A percentile compares a stretch with the other conserved stretches of the same genome.
Conservation (phyloP, 495 filamentous ascomycete genomes). For the Xylaria intraflava region DNA sequence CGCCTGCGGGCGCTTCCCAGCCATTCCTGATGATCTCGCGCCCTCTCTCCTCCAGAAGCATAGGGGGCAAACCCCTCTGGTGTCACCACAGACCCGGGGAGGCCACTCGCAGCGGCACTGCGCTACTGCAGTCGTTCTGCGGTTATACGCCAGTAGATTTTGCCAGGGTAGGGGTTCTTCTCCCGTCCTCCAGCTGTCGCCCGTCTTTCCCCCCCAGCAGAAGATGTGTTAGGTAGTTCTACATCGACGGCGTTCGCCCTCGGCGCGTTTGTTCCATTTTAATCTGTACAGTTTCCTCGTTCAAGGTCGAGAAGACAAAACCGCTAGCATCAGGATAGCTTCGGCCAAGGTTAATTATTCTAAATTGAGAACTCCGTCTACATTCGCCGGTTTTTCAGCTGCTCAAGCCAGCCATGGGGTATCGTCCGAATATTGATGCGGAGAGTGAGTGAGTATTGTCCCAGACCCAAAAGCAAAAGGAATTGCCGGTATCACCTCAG, state of each 20-base stretch:
- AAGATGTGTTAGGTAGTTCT: not conserved
- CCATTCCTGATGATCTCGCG: not conserved
- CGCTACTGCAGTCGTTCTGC: not conserved
- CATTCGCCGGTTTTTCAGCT: not conserved
- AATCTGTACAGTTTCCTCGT: not conserved
- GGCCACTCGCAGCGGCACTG: conserved; percentile 3
- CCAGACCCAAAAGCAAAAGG: conserved; percentile 6
- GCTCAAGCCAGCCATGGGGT: not conserved
- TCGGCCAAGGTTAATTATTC: not conserved
- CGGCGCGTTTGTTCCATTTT: conserved; percentile 1
- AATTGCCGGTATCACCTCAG: conserved; percentile 11
- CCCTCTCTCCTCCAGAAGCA: not conserved
- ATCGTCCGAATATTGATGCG: not conserved
- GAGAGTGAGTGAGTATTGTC: not conserved
- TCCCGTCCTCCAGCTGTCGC: conserved; percentile 1
- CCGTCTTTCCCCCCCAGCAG: not conserved
- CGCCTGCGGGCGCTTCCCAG: not conserved
- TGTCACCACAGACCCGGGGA: conserved; percentile 8
- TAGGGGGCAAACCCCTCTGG: conserved; percentile 5
- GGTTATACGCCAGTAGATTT: not conserved
- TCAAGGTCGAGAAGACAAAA: not conserved
- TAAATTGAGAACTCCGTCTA: not conserved
- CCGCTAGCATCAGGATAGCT: not conserved
- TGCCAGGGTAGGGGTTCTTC: not conserved
- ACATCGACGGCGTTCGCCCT: not conserved